Conservation (phyloP, 208 protist genomes). For the Angomonas ambiguus region DNA sequence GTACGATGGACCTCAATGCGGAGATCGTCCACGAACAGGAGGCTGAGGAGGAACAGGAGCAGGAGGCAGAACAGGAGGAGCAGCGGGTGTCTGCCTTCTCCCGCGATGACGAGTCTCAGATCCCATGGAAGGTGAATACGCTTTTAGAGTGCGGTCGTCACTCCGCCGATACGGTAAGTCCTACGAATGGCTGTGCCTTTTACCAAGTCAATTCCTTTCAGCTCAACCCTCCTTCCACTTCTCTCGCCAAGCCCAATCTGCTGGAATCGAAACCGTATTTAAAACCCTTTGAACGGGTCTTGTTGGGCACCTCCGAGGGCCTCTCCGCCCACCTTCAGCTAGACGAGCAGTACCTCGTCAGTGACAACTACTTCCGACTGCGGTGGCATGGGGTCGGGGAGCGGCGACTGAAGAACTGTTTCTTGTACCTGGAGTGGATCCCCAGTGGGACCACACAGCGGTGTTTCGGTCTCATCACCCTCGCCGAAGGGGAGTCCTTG, state of each 20-base stretch:
- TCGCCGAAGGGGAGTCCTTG: slow-evolving; percentile 89
- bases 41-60: slow-evolving; percentile 81
- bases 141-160: slow-evolving; percentile 26
- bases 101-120: slow-evolving; percentile 83
- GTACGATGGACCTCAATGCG: slow-evolving; percentile 63
- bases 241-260: no score
- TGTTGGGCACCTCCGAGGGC: no score
- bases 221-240: no score
- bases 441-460: slow-evolving; percentile 16
- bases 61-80: slow-evolving; percentile 80
- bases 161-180: slow-evolving; percentile 21
- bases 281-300: no score
- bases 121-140: slow-evolving; percentile 69
- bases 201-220: slow-evolving; percentile 64
- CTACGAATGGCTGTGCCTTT: slow-evolving; percentile 41
- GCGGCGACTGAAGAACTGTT: slow-evolving; percentile 89
- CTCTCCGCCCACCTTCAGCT: no score
- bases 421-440: slow-evolving; percentile 87
- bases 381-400: slow-evolving; percentile 78
- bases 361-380: slow-evolving; percentile 92
- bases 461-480: slow-evolving; percentile 58
- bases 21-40: slow-evolving; percentile 87
- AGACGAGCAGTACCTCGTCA: slow-evolving; percentile 25
- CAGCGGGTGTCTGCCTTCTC: slow-evolving; percentile 67
- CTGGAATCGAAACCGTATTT: no score